Evolutionary conservation across 1,139 yeast genomes (phyloP).

Genomic region (Scheffersomyces segobiensis): DNA sequence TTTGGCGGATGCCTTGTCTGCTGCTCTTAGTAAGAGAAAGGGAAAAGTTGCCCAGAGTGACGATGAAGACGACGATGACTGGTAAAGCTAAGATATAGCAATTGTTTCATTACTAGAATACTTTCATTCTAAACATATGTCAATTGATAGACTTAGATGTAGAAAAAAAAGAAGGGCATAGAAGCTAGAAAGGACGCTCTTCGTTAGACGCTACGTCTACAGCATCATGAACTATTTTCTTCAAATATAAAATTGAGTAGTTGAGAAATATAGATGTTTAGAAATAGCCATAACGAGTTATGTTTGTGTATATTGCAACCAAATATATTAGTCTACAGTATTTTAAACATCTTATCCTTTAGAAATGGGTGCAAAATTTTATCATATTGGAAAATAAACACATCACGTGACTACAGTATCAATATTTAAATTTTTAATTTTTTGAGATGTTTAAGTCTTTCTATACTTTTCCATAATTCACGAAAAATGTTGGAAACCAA

Average conservation of each 20-base stretch:
- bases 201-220: no score
- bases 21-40: conserved; percentile 80
- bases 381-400: no score
- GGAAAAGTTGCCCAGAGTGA: conserved; percentile 81
- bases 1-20: conserved; percentile 85
- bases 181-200: no score
- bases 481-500: conserved; percentile 9
- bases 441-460: neutral
- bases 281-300: no score
- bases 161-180: neutral
- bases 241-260: no score
- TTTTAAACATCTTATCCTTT: no score
- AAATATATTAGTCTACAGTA: no score
- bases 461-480: neutral
- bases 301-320: no score
- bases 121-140: no score
- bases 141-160: neutral
- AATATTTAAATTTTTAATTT: no score
- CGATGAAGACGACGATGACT: conserved; percentile 80
- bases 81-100: conserved; percentile 32
- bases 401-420: neutral
- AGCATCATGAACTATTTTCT: no score
- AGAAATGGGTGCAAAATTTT: neutral
- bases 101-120: neutral
- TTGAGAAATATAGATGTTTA: no score